Base-by-base conservation (phyloP, 2,329 filamentous ascomycete genomes). In the Pyrenochaeta sp. region DNA sequence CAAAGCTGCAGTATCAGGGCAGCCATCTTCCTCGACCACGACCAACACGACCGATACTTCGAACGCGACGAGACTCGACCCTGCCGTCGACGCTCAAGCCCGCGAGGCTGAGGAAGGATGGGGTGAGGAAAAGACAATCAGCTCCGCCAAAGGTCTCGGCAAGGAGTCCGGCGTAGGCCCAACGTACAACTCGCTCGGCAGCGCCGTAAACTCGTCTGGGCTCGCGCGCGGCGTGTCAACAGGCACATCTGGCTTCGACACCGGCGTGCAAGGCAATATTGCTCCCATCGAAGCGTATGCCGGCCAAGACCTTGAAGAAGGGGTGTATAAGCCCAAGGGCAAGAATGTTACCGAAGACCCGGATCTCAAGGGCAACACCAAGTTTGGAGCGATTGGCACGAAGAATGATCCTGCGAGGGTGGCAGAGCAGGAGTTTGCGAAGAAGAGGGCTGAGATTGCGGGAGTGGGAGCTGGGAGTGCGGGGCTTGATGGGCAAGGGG, bases 41-140 rank as follows among this genome's bases (percentile, higher is more conserved):
- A 78, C 84, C 45, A 83, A 82, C 72, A 87, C 77, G 60, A 83
- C 79, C 53, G 79, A 86, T 73, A 84, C 79, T 2, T 84, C 82
- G 5, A 78, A 75, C 43, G 82, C 85, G 3, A 81, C 71, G 9
- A 78, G 72, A 7, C 78, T 88, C 7, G 75, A 78, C 2, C 75
- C 85, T 0, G 81, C 82, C 1, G 61, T 74, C 4, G 75, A 80
- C 31, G 78, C 80, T 14, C 75, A 77, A 27, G 74, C 76, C 2
- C 80, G 84, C 40, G 77, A 80, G 27, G 76, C 76, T 2, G 63
- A 74, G 35, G 62, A 74, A 14, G 74, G 66, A 21, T 77, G 75
- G 75, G 67, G 55, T 35, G 77, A 78, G 63, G 60, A 77, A 45
- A 64, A 68, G 20, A 67, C 79, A 44, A 66, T 78, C 14, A 76